Evolutionary conservation across 2,329 filamentous ascomycete genomes (phyloP).

Genomic region (Cordyceps tenuipes): DNA sequence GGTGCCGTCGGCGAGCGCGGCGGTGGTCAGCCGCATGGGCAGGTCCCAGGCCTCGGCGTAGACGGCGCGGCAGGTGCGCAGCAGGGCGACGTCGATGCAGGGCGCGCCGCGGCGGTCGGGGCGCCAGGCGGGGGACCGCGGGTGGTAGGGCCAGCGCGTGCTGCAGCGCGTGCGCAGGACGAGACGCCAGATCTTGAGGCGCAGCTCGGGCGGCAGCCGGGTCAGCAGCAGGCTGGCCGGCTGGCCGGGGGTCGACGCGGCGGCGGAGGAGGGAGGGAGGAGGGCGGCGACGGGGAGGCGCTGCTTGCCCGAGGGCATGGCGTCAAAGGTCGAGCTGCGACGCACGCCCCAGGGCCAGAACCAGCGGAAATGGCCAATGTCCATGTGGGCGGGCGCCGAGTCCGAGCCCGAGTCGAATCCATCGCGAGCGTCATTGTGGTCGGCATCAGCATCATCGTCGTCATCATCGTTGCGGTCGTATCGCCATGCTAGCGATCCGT

Average conservation of each 20-base stretch:
- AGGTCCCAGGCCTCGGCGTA: slow-evolving; percentile 8
- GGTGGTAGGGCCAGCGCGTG: background rate
- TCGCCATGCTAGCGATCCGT: slow-evolving; percentile 7
- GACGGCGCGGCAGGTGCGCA: slow-evolving; percentile 6
- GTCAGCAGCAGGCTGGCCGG: background rate
- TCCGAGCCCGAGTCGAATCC: background rate
- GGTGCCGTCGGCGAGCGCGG: slow-evolving; percentile 4
- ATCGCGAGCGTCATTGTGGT: background rate
- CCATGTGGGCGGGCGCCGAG: slow-evolving; percentile 2
- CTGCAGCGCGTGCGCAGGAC: slow-evolving; percentile 5
- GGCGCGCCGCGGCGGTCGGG: slow-evolving; percentile 6
- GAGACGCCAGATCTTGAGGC: background rate
- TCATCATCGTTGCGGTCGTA: background rate
- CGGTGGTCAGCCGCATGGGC: slow-evolving; percentile 4
- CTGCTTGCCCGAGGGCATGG: slow-evolving; percentile 5
- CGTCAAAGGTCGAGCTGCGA: slow-evolving; percentile 9
- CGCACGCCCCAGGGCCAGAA: slow-evolving; percentile 10
- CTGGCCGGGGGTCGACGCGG: background rate
- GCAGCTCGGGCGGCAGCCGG: slow-evolving; percentile 1
- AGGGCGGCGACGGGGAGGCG: slow-evolving; percentile 2
- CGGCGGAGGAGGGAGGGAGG: background rate
- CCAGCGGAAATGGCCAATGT: slow-evolving; percentile 9
- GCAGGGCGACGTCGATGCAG: slow-evolving; percentile 6
- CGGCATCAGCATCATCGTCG: background rate
- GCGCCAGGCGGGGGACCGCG: slow-evolving; percentile 4